Conservation (phyloP, 2,329 filamentous ascomycete species). For the Purpureocillium lavendulum region DNA sequence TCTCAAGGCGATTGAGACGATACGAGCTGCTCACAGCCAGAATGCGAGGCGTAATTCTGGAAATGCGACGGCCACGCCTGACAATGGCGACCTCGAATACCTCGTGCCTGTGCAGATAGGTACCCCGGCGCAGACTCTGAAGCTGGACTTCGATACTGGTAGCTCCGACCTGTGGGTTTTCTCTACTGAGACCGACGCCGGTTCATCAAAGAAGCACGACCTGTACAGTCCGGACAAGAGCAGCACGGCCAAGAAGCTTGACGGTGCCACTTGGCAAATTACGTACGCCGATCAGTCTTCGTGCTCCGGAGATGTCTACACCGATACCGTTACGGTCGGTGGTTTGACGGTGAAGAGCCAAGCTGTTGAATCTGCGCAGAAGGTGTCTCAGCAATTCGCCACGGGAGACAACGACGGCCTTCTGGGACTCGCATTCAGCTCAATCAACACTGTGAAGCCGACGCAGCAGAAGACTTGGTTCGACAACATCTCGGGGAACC, state of each 20-base stretch:
- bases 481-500: slow-evolving; percentile 19
- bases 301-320: slow-evolving; percentile 33
- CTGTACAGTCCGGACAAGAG: slow-evolving; percentile 31
- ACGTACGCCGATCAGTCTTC: slow-evolving; percentile 34
- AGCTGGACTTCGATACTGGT: slow-evolving; percentile 37
- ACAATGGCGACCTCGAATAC: slow-evolving; percentile 25
- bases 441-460: slow-evolving; percentile 33
- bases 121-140: slow-evolving; percentile 32
- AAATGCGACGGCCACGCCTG: neutral
- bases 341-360: slow-evolving; percentile 29
- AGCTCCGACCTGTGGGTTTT: slow-evolving; percentile 41
- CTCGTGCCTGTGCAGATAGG: slow-evolving; percentile 32
- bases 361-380: slow-evolving; percentile 32
- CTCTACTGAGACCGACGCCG: slow-evolving; percentile 28
- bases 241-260: slow-evolving; percentile 26
- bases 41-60: neutral
- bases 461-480: slow-evolving; percentile 33
- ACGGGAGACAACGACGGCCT: slow-evolving; percentile 31
- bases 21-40: slow-evolving; percentile 1
- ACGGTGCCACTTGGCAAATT: slow-evolving; percentile 30
- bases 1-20: slow-evolving; percentile 13
- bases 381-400: slow-evolving; percentile 29
- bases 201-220: slow-evolving; percentile 26
- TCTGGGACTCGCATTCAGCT: slow-evolving; percentile 33
- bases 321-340: slow-evolving; percentile 32